phyloP scores from a whole-genome alignment of 1,284 basidiomycete genomes.

The Takashimella koratensis region DNA sequence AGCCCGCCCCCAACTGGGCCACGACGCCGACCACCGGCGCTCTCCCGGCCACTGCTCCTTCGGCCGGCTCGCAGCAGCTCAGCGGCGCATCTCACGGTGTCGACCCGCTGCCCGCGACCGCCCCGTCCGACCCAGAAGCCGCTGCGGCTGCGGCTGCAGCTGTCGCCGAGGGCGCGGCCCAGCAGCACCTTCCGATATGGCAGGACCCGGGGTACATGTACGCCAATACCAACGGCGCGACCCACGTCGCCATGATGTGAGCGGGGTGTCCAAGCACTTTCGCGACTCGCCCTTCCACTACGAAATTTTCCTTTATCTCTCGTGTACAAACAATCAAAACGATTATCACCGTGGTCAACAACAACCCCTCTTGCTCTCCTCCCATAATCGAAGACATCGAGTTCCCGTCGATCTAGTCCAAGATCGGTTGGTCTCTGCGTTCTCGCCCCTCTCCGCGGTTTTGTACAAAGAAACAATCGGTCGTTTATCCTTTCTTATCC shows the following conservation, averaged over 20 bases:
- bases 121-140: constrained; percentile 16
- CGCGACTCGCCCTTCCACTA: too few relatives aligned
- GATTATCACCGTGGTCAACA: too few relatives aligned
- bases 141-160: constrained; percentile 11
- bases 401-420: too few relatives aligned
- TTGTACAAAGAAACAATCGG: too few relatives aligned
- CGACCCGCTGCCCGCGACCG: constrained; percentile 19
- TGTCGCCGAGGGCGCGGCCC: constrained; percentile 11
- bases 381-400: too few relatives aligned
- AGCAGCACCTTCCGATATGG: constrained; percentile 17
- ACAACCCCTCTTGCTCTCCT: too few relatives aligned
- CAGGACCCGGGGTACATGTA: constrained; percentile 24
- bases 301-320: too few relatives aligned
- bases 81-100: constrained; percentile 2
- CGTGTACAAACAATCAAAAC: too few relatives aligned
- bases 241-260: not conserved
- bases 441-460: too few relatives aligned
- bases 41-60: not conserved
- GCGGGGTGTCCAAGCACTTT: too few relatives aligned
- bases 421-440: too few relatives aligned
- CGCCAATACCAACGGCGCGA: not conserved
- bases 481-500: too few relatives aligned
- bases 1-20: constrained; percentile 40
- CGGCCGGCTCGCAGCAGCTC: not conserved
- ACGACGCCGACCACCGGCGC: not conserved